Base-by-base conservation (phyloP, 2,329 filamentous ascomycete genomes). In the Phialophora chinensis region DNA sequence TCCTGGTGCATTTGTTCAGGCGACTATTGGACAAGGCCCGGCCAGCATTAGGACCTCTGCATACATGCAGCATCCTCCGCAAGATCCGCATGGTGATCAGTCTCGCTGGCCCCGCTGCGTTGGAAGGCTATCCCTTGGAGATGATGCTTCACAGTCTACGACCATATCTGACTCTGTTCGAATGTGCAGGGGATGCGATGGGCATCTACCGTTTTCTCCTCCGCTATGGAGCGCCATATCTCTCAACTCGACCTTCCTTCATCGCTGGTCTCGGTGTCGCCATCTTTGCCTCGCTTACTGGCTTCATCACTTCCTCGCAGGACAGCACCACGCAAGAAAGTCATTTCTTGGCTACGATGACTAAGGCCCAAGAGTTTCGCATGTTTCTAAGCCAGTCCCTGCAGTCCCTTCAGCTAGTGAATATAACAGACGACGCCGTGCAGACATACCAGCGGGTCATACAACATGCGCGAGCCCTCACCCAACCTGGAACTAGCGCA, bases 171-270 rank as follows among this genome's bases (percentile, higher is more conserved):
- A 89, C 90, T 1, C 90, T 98, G 72, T 85, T 89, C 0, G 90
- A 96, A 74, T 98, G 94, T 77, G 91, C 93, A 10, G 92, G 97
- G 74, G 95, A 99, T 79, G 89, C 91, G 1, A 84, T 98, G 53
- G 94, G 93, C 0, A 86, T 99, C 38, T 88, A 91, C 66, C 90
- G 92, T 76, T 97, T 96, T 77, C 84, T 99, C 1, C 82, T 98
- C 14, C 82, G 86, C 5, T 85, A 86, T 60, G 93, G 94, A 7
- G 80, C 81, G 17, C 72, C 79, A 4, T 88, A 94, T 75, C 82
- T 99, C 4, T 79, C 77, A 3, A 82, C 85, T 35, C 83, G 85
- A 0, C 88, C 92, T 0, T 89, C 88, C 0, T 97, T 97, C 73
- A 82, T 96, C 50, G 89, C 91, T 11, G 94, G 93, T 0, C 90